Percentiles rank a stretch among this genome's conserved stretches.
These are phyloP conservation scores for Aspergillus sp. DNA, from an alignment of 2,329 filamentous ascomycete genomes.

Conservation along the genomic window DNA sequence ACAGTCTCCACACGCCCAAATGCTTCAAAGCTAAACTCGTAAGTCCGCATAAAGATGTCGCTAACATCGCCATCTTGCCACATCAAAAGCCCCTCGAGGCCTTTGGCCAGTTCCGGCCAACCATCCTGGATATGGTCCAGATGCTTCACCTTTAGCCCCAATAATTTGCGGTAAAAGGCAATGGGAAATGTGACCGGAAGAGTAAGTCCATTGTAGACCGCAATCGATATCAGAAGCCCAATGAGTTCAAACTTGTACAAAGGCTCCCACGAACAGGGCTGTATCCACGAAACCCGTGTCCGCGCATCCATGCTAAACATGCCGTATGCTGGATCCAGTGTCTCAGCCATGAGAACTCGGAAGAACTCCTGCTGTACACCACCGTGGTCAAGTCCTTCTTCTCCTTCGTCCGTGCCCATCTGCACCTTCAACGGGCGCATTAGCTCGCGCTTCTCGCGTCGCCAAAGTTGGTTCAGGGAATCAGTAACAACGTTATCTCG, in stretches of 20 bases:
- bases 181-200: conserved; percentile 82
- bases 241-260: conserved; percentile 86
- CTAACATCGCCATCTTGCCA: conserved; percentile 77
- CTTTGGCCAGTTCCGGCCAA: conserved; percentile 73
- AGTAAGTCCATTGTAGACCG: conserved; percentile 86
- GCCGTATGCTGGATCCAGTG: conserved; percentile 67
- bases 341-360: conserved; percentile 69
- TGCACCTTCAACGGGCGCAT: conserved; percentile 80
- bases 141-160: conserved; percentile 59
- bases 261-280: conserved; percentile 70
- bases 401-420: conserved; percentile 70
- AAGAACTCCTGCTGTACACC: conserved; percentile 98
- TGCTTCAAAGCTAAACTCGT: conserved; percentile 67
- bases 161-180: conserved; percentile 72
- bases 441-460: conserved; percentile 71
- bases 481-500: conserved; percentile 61
- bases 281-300: conserved; percentile 81
- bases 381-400: conserved; percentile 86
- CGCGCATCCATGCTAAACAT: conserved; percentile 67
- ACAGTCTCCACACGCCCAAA: conserved; percentile 48
- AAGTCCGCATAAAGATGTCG: conserved; percentile 74
- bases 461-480: conserved; percentile 82
- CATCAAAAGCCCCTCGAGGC: conserved; percentile 62
- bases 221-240: conserved; percentile 78
- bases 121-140: conserved; percentile 74